Evolutionary conservation across 2,329 filamentous ascomycete species (phyloP), one percentile per base, ranked within the genome.

Genomic region (Tolypocladium nubicola): DNA sequence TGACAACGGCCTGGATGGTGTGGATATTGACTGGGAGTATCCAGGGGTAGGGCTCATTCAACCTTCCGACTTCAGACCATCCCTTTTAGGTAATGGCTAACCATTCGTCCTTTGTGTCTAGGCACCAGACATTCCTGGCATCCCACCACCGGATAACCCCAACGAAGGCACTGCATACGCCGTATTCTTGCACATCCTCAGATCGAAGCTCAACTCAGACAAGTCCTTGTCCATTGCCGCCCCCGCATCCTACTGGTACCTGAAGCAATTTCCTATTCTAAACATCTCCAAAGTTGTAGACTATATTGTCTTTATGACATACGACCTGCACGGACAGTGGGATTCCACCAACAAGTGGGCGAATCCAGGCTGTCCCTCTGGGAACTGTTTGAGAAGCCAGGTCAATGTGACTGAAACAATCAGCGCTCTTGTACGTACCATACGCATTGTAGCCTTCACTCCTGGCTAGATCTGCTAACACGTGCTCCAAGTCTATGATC

Each of bases 21-120:
- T 78, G 11, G 75, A 78, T 50, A 63, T 77, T 47, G 75, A 78
- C 61, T 80, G 76, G 77, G 76, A 77, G 56, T 78, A 78, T 56
- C 72, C 72, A 0, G 69, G 66, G 0, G 68, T 68, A 38, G 63
- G 23, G 23, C 4, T 2, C 4, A 26, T 26, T 26, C 23, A 26
- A 26, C 4, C 23, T 26, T 26, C 2, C 1, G 0, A 26, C 3
- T 26, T 26, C 23, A 3, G 4, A 26, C 23, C 23, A 3, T 26
- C 23, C 23, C 23, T 26, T 26, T 26, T 26, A n/a, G n/a, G n/a
- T n/a, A 3, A 26, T 26, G 23, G 23, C 23, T 26, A 26, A 26
- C 23, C 23, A 26, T 26, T 2, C 3, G 23, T 3, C 23, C 23
- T 26, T 26, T 26, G 4, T 26, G 23, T 26, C 38, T 21, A 30